These are phyloP conservation scores for Sporisorium reilianum DNA, from an alignment of 1,284 basidiomycete species.

Conservation along the genomic window DNA sequence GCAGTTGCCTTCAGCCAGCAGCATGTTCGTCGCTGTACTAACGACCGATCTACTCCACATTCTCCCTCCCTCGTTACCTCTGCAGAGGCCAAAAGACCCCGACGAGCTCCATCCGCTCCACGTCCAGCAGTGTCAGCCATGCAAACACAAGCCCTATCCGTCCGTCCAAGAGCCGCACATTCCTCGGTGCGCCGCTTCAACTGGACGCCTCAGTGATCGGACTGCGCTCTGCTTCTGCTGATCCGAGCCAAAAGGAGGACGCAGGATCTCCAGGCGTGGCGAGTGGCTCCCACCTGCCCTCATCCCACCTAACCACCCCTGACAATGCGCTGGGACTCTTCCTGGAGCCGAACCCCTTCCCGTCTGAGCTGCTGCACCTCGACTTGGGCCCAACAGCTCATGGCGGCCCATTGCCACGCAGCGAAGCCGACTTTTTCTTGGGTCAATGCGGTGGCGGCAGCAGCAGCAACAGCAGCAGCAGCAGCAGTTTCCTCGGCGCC, in stretches of 20 bases:
- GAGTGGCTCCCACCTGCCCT: constrained; percentile 2
- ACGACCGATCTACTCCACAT: not conserved
- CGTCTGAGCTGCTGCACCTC: constrained; percentile 15
- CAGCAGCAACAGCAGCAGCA: not conserved
- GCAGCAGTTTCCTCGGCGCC: not conserved
- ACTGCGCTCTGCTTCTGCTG: not conserved
- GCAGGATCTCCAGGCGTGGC: not conserved
- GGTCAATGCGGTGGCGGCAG: constrained; percentile 1
- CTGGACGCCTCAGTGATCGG: constrained; percentile 4
- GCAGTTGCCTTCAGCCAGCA: not conserved
- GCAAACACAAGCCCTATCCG: constrained; percentile 6
- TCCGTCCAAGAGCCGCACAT: constrained; percentile 4
- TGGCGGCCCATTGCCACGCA: constrained; percentile 5
- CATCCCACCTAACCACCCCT: constrained; percentile 7
- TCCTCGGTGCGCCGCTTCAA: constrained; percentile 5
- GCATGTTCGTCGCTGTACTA: not conserved
- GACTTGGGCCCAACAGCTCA: constrained; percentile 1
- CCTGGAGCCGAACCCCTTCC: constrained; percentile 24
- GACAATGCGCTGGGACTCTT: constrained; percentile 33
- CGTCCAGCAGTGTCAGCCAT: constrained; percentile 4
- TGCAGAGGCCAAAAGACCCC: constrained; percentile 24
- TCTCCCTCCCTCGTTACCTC: no score
- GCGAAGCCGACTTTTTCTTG: constrained; percentile 19
- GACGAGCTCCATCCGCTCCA: constrained; percentile 38
- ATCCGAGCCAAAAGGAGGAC: not conserved